Conservation (phyloP, 1,284 basidiomycete genomes). For the Dichomitus squalens region DNA sequence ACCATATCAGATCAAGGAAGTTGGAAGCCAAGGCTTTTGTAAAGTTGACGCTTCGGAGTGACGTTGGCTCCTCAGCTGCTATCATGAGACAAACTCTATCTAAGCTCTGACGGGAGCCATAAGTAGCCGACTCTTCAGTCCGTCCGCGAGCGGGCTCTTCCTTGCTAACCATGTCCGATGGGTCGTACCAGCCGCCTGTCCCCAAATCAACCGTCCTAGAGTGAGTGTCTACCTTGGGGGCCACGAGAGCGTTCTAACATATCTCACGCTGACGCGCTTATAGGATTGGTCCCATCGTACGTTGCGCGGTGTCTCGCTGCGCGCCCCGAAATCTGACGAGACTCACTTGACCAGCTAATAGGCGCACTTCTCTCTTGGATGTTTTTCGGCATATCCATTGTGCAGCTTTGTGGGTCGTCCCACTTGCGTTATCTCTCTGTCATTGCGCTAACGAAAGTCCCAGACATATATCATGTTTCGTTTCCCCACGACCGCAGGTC, state of each 20-base stretch:
- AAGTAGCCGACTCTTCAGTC: neutral
- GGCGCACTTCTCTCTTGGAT: constrained; percentile 7
- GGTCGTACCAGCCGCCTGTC: neutral
- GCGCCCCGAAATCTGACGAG: neutral
- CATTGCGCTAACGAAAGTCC: neutral
- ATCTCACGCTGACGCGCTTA: neutral
- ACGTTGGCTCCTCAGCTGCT: neutral
- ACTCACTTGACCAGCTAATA: neutral
- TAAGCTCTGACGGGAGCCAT: neutral
- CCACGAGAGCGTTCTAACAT: neutral
- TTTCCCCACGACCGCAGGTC: constrained; percentile 4
- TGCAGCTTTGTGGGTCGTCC: constrained; percentile 13
- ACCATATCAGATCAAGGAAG: neutral
- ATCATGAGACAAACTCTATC: neutral
- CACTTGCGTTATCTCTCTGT: neutral
- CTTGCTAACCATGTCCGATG: neutral
- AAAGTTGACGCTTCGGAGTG: neutral
- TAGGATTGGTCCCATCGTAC: constrained; percentile 4
- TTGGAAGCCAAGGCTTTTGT: neutral
- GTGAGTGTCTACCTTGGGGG: neutral
- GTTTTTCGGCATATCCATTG: constrained; percentile 15
- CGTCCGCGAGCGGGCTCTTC: neutral
- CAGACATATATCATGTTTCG: constrained; percentile 16
- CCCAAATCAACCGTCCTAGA: neutral
- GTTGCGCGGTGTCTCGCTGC: neutral